Evolutionary conservation across 108 stramenopile species (phyloP), one percentile per base, ranked within the genome.

Genomic region (Skeletonema tropicum): DNA sequence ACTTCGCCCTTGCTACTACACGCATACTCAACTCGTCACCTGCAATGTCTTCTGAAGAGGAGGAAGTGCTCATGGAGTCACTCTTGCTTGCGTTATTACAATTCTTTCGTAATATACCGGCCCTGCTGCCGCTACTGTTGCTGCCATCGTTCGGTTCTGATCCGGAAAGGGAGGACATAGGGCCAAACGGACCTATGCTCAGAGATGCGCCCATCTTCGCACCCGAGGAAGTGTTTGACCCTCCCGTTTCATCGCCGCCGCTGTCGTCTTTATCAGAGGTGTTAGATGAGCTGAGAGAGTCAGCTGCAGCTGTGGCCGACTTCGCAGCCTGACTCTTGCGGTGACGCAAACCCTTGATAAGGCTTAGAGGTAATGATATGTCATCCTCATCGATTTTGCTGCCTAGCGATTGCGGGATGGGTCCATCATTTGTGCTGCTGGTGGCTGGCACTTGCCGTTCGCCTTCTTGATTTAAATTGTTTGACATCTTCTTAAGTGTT

Each of bases 231-330:
- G 74, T 75, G 38, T 75, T 75, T 57, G 66, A 66, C 15, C 68
- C 68, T 39, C 39, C 64, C 15, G 26, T 55, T 55, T 72, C 71
- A 19, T 75, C 74, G 65, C 65, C 66, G 4, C 74, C 74, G 58
- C 74, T 75, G 57, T 75, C 74, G 35, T 75, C 74, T 39, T 75
- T 75, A 48, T 75, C 74, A n/a, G 74, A 75, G 4, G 74, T 75
- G 74, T 64, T 65, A 5, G 74, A 67, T 38, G 64, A 66, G 14
- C 58, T 57, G 2, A 59, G 60, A 6, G 63, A 64, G 52, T 64
- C 73, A 23, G 42, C 57, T n/a, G 63, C 73, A 29, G 73, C 38
- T 36, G n/a, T 64, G 9, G 63, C 4, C 17, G 58, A 23, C n/a
- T 48, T 42, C 46, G 25, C 41, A 32, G 38, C 58, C 33, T 72